Conservation (phyloP, 345 rosid species). For the Dimocarpus longan region DNA sequence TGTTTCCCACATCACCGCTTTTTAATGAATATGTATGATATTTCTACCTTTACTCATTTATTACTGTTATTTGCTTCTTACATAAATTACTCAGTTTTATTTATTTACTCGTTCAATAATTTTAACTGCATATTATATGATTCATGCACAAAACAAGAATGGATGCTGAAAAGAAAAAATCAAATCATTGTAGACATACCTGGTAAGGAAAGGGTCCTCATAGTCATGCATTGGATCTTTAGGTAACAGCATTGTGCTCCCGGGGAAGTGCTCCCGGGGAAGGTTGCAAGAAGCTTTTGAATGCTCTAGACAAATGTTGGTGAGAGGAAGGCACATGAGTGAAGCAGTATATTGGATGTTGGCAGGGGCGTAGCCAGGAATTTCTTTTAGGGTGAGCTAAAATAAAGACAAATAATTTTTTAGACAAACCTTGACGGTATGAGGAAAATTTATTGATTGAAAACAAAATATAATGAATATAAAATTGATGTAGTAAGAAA, state of each 20-base stretch:
- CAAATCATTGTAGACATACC: conserved; percentile 38
- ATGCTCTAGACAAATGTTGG: conserved; percentile 64
- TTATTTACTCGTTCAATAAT: neutral
- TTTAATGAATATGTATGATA: neutral
- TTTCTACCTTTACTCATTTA: neutral
- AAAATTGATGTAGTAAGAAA: too few species aligned
- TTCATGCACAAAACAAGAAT: neutral
- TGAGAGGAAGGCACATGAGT: conserved; percentile 69
- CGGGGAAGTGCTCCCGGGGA: too few species aligned
- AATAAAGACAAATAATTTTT: too few species aligned
- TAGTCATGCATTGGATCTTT: conserved; percentile 71
- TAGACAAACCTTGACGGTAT: too few species aligned
- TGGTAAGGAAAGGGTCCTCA: conserved; percentile 81
- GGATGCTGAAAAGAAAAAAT: neutral
- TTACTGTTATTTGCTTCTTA: neutral
- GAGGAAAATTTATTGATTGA: too few species aligned
- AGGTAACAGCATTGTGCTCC: conserved; percentile 72
- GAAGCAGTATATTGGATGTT: conserved; percentile 59
- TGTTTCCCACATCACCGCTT: neutral
- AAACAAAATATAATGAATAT: too few species aligned
- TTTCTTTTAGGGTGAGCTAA: too few species aligned
- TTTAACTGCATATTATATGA: neutral
- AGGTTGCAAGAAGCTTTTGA: conserved; percentile 62
- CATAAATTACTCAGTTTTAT: neutral
- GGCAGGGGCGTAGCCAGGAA: too few species aligned